Percentiles rank a stretch among this genome's conserved stretches.
Conservation (phyloP, 768 basidiomycete species). For the Pulveroboletus sp. region DNA sequence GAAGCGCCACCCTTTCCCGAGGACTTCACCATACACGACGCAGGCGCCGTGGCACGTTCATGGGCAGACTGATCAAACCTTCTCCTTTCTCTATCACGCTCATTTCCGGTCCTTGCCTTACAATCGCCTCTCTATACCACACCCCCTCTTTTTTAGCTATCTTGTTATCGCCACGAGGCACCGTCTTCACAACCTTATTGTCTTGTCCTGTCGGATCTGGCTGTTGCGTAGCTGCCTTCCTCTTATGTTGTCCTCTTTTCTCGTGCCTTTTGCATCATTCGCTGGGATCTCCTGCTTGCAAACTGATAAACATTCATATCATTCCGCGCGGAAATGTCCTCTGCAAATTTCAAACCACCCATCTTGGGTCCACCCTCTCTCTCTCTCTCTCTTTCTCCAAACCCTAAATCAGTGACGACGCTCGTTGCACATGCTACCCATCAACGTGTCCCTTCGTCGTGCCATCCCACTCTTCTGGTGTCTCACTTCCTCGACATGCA, state of each 20-base stretch:
- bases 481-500: slow-evolving; percentile 24
- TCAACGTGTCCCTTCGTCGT: slow-evolving; percentile 6
- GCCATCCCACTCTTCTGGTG: slow-evolving; percentile 2
- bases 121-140: slow-evolving; percentile 18
- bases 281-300: background rate
- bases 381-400: no score
- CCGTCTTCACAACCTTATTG: slow-evolving; percentile 18
- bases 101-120: slow-evolving; percentile 30
- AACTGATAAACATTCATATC: slow-evolving; percentile 7
- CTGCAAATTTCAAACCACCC: slow-evolving; percentile 24
- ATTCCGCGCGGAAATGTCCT: slow-evolving; percentile 15
- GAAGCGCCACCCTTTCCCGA: slow-evolving; percentile 21
- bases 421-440: slow-evolving; percentile 5
- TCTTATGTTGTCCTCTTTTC: slow-evolving; percentile 26
- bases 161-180: slow-evolving; percentile 35
- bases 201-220: slow-evolving; percentile 29
- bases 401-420: slow-evolving; percentile 11
- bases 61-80: slow-evolving; percentile 30
- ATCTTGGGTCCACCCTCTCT: background rate
- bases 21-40: slow-evolving; percentile 28
- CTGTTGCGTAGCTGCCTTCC: slow-evolving; percentile 23
- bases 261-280: slow-evolving; percentile 18
- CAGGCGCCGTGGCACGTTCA: slow-evolving; percentile 34
- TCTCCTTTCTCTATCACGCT: slow-evolving; percentile 22
- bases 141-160: slow-evolving; percentile 21